These are phyloP conservation scores for Zoysia japonica DNA, from an alignment of 176 grass and related monocot species.

Conservation along the genomic window DNA sequence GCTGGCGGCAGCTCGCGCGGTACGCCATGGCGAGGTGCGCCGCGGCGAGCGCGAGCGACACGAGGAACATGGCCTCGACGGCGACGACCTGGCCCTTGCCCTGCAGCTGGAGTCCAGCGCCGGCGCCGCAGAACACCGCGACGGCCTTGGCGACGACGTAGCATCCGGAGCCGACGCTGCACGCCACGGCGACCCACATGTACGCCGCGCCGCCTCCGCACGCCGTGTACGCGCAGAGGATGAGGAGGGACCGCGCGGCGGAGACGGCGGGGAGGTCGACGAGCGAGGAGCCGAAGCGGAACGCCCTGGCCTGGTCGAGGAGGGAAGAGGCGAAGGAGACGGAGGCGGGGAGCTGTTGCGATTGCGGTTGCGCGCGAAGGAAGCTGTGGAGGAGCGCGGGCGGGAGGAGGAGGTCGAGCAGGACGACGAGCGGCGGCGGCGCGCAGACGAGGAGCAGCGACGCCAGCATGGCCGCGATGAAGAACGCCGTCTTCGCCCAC, in stretches of 20 bases:
- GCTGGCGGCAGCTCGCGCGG: conserved; percentile 73
- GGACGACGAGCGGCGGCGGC: conserved; percentile 78
- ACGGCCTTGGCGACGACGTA: conserved; percentile 82
- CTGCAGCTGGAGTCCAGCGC: conserved; percentile 25
- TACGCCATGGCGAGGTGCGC: conserved; percentile 84
- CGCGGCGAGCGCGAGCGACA: conserved; percentile 64
- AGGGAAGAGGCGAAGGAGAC: not conserved
- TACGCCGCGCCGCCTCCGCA: conserved; percentile 63
- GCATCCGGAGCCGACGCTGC: conserved; percentile 59
- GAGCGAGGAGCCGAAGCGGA: conserved; percentile 70
- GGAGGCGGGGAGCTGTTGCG: not conserved
- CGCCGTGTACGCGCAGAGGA: conserved; percentile 75
- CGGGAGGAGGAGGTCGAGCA: conserved; percentile 91
- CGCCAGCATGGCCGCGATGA: conserved; percentile 77
- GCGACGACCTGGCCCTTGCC: conserved; percentile 49
- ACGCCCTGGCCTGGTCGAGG: conserved; percentile 45
- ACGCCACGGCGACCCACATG: conserved; percentile 60
- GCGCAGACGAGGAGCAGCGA: conserved; percentile 96
- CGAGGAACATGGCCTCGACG: conserved; percentile 78
- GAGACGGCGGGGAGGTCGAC: conserved; percentile 82
- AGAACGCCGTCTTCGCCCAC: conserved; percentile 85
- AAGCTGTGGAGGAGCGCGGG: conserved; percentile 65
- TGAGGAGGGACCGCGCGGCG: conserved; percentile 69
- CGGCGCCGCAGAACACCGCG: conserved; percentile 33
- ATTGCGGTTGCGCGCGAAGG: not conserved